phyloP scores from a whole-genome alignment of 257 asterid species.

The Pogostemon cablin region DNA sequence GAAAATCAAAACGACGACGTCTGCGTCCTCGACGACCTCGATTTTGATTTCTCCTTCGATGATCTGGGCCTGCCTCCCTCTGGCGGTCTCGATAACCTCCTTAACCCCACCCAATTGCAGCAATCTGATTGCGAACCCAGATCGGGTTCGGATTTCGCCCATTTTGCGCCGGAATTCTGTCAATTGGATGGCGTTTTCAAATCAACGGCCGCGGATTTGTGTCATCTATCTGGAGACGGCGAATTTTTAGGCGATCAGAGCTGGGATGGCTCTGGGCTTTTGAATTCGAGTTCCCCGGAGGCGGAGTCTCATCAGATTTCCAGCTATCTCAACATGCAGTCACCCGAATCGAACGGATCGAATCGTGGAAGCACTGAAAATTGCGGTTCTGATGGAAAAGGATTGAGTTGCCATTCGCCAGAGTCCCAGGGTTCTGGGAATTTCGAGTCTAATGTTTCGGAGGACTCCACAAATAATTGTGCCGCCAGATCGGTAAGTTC shows the following conservation, averaged over 20 bases:
- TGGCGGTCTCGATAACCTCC: conserved; percentile 41
- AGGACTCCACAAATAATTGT: conserved; percentile 45
- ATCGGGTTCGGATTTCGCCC: conserved; percentile 36
- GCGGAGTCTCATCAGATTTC: conserved; percentile 50
- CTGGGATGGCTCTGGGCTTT: conserved; percentile 55
- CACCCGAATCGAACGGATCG: conserved; percentile 84
- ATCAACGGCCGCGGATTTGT: conserved; percentile 52
- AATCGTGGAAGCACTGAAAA: conserved; percentile 43
- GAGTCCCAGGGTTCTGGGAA: conserved; percentile 68
- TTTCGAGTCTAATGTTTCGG: conserved; percentile 56
- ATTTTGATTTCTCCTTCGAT: conserved; percentile 70
- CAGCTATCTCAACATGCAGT: conserved; percentile 62
- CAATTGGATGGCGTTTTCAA: conserved; percentile 53
- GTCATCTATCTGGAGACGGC: conserved; percentile 40
- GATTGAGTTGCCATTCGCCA: conserved; percentile 61
- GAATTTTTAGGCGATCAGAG: conserved; percentile 44
- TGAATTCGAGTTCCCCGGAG: conserved; percentile 48
- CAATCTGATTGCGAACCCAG: conserved; percentile 38
- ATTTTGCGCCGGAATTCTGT: conserved; percentile 34
- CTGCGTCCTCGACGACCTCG: conserved; percentile 53
- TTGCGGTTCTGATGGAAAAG: conserved; percentile 49
- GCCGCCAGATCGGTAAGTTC: conserved; percentile 60
- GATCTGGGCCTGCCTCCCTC: conserved; percentile 53
- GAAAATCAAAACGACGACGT: conserved; percentile 34
- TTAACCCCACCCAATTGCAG: conserved; percentile 10